phyloP scores from a whole-genome alignment of 352 stramenopile genomes.

The Blastocystis sp. region DNA sequence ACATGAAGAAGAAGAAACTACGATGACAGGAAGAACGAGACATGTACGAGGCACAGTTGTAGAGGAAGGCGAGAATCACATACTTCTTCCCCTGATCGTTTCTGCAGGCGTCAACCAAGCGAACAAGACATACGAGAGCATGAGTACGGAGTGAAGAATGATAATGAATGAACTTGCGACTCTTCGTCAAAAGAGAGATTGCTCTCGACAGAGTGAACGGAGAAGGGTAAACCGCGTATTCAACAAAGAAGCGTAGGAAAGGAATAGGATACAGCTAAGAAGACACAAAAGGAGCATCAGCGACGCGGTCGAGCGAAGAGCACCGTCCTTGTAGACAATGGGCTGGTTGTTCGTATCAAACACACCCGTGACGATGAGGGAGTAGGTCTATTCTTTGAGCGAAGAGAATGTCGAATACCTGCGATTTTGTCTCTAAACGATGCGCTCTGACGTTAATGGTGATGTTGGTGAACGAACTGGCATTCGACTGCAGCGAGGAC shows the following conservation, averaged over 20 bases:
- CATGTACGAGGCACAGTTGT: constrained; percentile 40
- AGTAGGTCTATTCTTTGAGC: constrained; percentile 45
- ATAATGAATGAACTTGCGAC: neutral
- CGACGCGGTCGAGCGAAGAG: neutral
- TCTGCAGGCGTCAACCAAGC: constrained; percentile 7
- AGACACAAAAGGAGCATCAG: neutral
- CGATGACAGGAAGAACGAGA: neutral
- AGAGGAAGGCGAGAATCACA: constrained; percentile 31
- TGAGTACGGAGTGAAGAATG: neutral
- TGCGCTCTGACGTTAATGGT: constrained; percentile 41
- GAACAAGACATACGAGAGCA: neutral
- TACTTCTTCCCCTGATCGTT: constrained; percentile 28
- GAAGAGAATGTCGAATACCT: neutral
- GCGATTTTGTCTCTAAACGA: constrained; percentile 44
- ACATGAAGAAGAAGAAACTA: constrained; percentile 74
- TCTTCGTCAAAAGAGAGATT: too few species aligned
- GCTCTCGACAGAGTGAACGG: too few species aligned
- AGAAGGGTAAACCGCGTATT: too few species aligned
- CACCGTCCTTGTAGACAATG: constrained; percentile 52
- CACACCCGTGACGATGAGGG: constrained; percentile 40
- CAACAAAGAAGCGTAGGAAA: neutral
- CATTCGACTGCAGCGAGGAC: neutral
- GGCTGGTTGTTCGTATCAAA: constrained; percentile 62
- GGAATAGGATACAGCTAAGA: neutral
- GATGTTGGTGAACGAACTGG: neutral